phyloP scores from a whole-genome alignment of 805 yeast genomes.

The Kodamaea fukazawae region DNA sequence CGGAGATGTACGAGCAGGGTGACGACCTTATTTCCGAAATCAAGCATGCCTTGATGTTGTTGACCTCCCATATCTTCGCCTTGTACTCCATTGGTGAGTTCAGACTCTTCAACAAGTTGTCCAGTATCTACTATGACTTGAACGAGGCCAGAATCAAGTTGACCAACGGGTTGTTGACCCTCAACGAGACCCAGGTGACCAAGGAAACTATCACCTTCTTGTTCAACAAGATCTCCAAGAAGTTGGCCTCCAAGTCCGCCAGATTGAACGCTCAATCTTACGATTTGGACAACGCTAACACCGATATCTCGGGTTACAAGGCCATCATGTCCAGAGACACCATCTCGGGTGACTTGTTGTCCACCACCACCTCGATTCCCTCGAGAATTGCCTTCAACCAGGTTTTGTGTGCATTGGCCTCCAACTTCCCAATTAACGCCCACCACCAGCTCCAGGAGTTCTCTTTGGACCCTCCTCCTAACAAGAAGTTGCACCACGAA shows the following conservation, averaged over 20 bases:
- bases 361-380: conserved; percentile 43
- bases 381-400: conserved; percentile 65
- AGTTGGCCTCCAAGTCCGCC: conserved; percentile 44
- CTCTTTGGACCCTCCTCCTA: conserved; percentile 44
- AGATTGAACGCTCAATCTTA: conserved; percentile 38
- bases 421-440: conserved; percentile 60
- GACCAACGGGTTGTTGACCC: conserved; percentile 49
- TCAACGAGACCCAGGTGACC: conserved; percentile 48
- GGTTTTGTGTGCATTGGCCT: conserved; percentile 65
- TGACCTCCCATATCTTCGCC: conserved; percentile 64
- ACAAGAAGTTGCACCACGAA: conserved; percentile 46
- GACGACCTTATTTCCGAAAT: conserved; percentile 52
- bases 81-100: conserved; percentile 71
- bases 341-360: conserved; percentile 54
- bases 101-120: conserved; percentile 55
- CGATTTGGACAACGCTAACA: conserved; percentile 38
- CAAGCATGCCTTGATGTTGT: conserved; percentile 51
- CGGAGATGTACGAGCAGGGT: conserved; percentile 42
- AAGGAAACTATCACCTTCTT: conserved; percentile 51
- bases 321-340: conserved; percentile 65
- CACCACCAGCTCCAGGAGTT: conserved; percentile 26
- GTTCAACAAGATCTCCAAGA: conserved; percentile 59
- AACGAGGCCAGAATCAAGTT: conserved; percentile 59
- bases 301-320: conserved; percentile 63
- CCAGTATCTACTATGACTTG: conserved; percentile 51